These are phyloP conservation scores for Platanthera zijinensis DNA, from an alignment of 106 monocot genomes.

Conservation along the genomic window DNA sequence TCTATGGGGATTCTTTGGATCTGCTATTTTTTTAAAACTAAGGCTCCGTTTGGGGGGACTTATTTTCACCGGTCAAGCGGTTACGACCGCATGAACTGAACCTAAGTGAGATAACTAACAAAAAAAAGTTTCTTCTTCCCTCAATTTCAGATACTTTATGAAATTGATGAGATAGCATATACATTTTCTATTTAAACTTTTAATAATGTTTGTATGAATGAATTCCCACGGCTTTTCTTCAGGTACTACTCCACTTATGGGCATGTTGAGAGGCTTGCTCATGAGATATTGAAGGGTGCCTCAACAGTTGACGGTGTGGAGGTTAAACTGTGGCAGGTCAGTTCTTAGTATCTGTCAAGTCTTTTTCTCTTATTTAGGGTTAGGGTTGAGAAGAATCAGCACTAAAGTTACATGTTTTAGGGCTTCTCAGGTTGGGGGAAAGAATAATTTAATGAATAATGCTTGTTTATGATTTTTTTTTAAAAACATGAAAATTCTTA, in stretches of 20 bases:
- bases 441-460: too few species aligned
- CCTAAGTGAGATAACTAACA: too few species aligned
- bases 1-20: not conserved
- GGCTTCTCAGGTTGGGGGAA: too few species aligned
- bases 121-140: not conserved
- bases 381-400: too few species aligned
- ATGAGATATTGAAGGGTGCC: slow-evolving; percentile 29
- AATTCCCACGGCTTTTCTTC: not conserved
- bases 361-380: not conserved
- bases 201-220: not conserved
- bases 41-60: too few species aligned
- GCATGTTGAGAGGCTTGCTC: slow-evolving; percentile 26
- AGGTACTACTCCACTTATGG: slow-evolving; percentile 35
- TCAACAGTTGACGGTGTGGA: slow-evolving; percentile 33
- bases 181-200: not conserved
- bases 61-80: too few species aligned
- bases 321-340: slow-evolving; percentile 29
- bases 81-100: too few species aligned
- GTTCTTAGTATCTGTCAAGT: not conserved
- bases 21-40: not conserved
- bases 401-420: too few species aligned
- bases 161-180: not conserved
- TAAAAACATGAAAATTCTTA: not conserved
- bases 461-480: not conserved
- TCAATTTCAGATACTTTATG: not conserved